A percentile compares a stretch with the other conserved stretches of the same genome.
Conservation (phyloP, 2,329 filamentous ascomycete species). For the Pyrenochaeta sp. region DNA sequence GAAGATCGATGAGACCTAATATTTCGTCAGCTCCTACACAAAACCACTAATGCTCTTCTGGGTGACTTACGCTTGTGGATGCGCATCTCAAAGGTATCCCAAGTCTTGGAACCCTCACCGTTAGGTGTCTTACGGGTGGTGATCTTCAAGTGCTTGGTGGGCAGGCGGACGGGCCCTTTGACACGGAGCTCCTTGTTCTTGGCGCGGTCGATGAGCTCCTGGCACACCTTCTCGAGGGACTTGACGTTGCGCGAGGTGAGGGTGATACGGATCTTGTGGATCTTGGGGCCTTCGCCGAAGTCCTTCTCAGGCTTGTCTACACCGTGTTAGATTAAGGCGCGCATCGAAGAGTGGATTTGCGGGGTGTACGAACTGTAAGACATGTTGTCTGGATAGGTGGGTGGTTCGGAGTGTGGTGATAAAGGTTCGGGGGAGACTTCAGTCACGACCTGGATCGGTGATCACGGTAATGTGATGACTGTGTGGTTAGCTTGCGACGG, state of each 20-base stretch:
- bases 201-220: conserved; percentile 97
- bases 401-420: conserved; percentile 24
- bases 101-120: conserved; percentile 99
- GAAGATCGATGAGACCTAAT: conserved; percentile 83
- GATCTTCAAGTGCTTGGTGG: conserved; percentile 96
- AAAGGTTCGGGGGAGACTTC: conserved; percentile 39
- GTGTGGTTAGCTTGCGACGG: conserved; percentile 45
- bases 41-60: neutral
- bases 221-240: conserved; percentile 88
- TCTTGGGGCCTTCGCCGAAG: conserved; percentile 91
- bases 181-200: conserved; percentile 98
- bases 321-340: conserved; percentile 17
- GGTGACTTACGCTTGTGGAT: conserved; percentile 82
- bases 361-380: conserved; percentile 42
- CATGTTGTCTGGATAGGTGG: conserved; percentile 38
- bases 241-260: conserved; percentile 93
- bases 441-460: conserved; percentile 58
- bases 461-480: conserved; percentile 65
- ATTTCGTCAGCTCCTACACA: conserved; percentile 3
- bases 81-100: conserved; percentile 99
- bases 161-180: conserved; percentile 97
- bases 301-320: conserved; percentile 87
- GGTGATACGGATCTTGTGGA: conserved; percentile 98
- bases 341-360: neutral
- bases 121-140: conserved; percentile 98